Evolutionary conservation across 2,329 filamentous ascomycete species (phyloP), one percentile per base, ranked within the genome.

Genomic region (Phoma herbarum): DNA sequence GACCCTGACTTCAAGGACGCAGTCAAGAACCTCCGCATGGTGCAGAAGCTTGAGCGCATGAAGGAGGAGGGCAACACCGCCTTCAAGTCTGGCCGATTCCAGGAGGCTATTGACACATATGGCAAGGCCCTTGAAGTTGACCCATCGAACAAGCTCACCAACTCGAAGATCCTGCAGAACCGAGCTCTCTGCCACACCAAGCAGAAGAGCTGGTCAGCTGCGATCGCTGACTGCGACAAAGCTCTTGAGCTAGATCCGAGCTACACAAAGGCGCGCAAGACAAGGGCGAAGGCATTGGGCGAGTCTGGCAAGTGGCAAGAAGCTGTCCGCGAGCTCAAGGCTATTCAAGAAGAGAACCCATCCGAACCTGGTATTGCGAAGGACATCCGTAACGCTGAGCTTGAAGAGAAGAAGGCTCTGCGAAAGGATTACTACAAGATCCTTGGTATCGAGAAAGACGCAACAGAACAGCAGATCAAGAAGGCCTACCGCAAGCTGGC

Each of bases 391-490:
- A 91, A 89, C 70, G 95, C 94, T 1, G 94, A 99, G 81, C 82
- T 97, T 25, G 95, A 99, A 80, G 82, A 98, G 63, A 99, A 99
- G 88, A 98, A 98, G 88, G 91, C 90, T 77, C 90, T 94, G 80
- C 86, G 95, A 62, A 99, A 99, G 80, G 95, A 99, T 75, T 98
- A 97, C 81, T 99, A 99, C 84, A 97, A 97, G 86, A 97, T 98
- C 66, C 87, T 99, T 52, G 91, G 89, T 6, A 82, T 99, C 9
- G 83, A 90, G 57, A 98, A 97, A 83, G 90, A 93, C 62, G 93
- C 93, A 35, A 86, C 86, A 39, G 92, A 96, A 22, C 84, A 84
- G 57, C 88, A 95, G 53, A 95, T 99, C 82, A 99, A 98, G 85
- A 94, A 93, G 82, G 95, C 94, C 1, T 99, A 99, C 82, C 88